phyloP scores from a whole-genome alignment of 2,329 filamentous ascomycete genomes.

The Clonostachys solani region DNA sequence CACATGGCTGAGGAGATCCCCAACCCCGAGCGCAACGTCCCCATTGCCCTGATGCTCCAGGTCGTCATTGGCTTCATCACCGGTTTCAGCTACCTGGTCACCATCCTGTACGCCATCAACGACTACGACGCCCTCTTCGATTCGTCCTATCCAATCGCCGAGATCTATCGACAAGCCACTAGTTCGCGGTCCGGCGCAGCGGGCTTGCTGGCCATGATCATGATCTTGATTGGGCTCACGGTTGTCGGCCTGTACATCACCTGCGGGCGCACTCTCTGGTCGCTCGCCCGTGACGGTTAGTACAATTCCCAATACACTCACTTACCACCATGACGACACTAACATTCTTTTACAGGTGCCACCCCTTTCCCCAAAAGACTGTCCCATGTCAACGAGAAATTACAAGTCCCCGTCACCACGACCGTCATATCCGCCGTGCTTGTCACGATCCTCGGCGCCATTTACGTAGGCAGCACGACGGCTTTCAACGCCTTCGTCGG shows the following conservation, averaged over 20 bases:
- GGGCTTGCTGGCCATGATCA: constrained; percentile 38
- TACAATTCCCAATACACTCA: background rate
- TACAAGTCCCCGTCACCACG: constrained; percentile 34
- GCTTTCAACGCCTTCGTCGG: constrained; percentile 66
- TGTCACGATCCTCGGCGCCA: constrained; percentile 51
- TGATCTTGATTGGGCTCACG: constrained; percentile 28
- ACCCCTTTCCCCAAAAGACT: constrained; percentile 22
- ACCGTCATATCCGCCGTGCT: constrained; percentile 39
- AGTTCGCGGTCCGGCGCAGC: constrained; percentile 43
- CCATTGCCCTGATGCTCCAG: constrained; percentile 46
- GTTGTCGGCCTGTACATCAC: constrained; percentile 30
- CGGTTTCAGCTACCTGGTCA: constrained; percentile 45
- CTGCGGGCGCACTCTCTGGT: constrained; percentile 31
- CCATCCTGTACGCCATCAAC: constrained; percentile 55
- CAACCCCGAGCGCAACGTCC: constrained; percentile 42
- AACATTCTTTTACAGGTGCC: constrained; percentile 7
- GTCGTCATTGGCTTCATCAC: constrained; percentile 46
- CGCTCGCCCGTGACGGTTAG: constrained; percentile 31
- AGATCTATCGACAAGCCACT: constrained; percentile 60
- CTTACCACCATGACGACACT: too few species aligned
- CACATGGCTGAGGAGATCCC: constrained; percentile 65
- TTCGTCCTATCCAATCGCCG: constrained; percentile 57
- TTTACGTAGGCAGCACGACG: constrained; percentile 62
- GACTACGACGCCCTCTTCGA: constrained; percentile 44
- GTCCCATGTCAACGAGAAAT: constrained; percentile 17